Conservation (phyloP, 1,284 basidiomycete species). For the Melampsora occidentalis region DNA sequence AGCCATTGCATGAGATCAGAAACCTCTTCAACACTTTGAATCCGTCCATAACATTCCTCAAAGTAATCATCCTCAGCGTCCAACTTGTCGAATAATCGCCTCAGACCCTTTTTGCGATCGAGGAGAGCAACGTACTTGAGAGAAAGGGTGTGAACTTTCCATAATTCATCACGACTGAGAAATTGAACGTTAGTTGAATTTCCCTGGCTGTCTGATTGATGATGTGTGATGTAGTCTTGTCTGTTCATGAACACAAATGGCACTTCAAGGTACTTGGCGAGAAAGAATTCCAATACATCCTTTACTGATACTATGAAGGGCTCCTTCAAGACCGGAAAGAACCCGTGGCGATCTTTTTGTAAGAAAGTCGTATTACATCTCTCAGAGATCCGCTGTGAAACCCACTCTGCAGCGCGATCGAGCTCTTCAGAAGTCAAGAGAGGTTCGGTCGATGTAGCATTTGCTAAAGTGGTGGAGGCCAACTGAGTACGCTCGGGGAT, state of each 20-base stretch:
- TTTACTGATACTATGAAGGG: constrained; percentile 77
- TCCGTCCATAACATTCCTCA: constrained; percentile 61
- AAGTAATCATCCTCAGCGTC: constrained; percentile 69
- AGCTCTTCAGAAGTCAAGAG: constrained; percentile 67
- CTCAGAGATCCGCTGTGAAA: constrained; percentile 76
- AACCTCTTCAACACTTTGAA: constrained; percentile 72
- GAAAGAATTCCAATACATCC: constrained; percentile 75
- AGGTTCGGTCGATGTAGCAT: constrained; percentile 63
- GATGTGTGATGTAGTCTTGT: constrained; percentile 79
- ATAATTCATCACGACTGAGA: constrained; percentile 73
- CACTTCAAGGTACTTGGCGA: constrained; percentile 82
- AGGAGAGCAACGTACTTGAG: constrained; percentile 79
- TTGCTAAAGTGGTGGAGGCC: constrained; percentile 75
- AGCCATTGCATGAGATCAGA: constrained; percentile 92
- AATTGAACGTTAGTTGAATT: constrained; percentile 61
- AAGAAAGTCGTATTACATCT: constrained; percentile 62
- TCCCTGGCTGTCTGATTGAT: constrained; percentile 53
- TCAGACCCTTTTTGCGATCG: constrained; percentile 67
- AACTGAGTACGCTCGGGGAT: constrained; percentile 96
- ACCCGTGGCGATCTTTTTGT: constrained; percentile 58
- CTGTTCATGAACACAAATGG: constrained; percentile 94
- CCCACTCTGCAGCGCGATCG: constrained; percentile 81
- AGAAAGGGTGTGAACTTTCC: constrained; percentile 80
- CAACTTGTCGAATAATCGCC: constrained; percentile 65
- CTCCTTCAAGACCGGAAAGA: constrained; percentile 63